These are phyloP conservation scores for Yueomyces sp. DNA, from an alignment of 805 yeast species.

Conservation along the genomic window DNA sequence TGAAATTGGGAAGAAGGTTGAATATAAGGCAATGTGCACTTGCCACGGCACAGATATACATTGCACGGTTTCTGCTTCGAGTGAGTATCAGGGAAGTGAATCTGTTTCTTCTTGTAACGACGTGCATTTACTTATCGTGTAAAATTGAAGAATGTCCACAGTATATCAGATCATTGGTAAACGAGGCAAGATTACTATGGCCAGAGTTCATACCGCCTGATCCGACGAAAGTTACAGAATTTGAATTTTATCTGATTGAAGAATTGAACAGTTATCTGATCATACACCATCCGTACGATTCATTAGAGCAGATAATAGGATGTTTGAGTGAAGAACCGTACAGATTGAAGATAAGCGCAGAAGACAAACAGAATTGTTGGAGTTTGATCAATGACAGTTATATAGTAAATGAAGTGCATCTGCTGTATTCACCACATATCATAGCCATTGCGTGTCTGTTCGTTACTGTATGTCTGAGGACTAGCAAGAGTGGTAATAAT, in stretches of 20 bases:
- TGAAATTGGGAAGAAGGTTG: constrained; percentile 66
- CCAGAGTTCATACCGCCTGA: constrained; percentile 91
- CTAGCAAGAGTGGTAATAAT: background rate
- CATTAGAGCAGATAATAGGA: constrained; percentile 40
- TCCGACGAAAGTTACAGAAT: constrained; percentile 82
- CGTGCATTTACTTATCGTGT: constrained; percentile 81
- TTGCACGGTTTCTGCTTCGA: constrained; percentile 61
- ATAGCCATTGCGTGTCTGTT: constrained; percentile 75
- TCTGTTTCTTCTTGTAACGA: constrained; percentile 64
- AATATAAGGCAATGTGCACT: constrained; percentile 71
- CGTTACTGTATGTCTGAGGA: constrained; percentile 38
- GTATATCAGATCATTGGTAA: constrained; percentile 70
- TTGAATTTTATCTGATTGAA: constrained; percentile 86
- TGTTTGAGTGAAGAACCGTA: constrained; percentile 26
- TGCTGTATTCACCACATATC: constrained; percentile 80
- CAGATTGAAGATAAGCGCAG: constrained; percentile 30
- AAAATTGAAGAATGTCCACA: constrained; percentile 94
- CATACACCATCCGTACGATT: constrained; percentile 65
- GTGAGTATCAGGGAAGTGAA: constrained; percentile 74
- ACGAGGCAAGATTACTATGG: constrained; percentile 84
- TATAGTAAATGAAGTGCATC: constrained; percentile 63
- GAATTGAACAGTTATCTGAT: constrained; percentile 64
- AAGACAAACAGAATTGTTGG: constrained; percentile 80
- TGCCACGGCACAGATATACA: constrained; percentile 79
- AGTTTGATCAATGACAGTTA: constrained; percentile 80